A percentile compares a stretch with the other conserved stretches of the same genome.
phyloP scores from a whole-genome alignment of 305 asterid genomes.

The Fraxinus dipetala region DNA sequence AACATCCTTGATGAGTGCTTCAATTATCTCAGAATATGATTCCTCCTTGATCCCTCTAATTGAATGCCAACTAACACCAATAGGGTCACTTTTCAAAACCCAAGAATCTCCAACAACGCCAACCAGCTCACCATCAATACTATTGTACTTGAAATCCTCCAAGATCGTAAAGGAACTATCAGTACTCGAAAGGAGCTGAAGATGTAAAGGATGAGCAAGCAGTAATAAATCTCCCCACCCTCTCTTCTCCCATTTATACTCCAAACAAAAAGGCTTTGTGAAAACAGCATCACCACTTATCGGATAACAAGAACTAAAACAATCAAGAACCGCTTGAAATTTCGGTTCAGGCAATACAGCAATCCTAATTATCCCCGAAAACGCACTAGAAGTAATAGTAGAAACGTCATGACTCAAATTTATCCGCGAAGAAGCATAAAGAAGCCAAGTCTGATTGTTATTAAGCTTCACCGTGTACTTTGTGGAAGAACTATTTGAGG shows the following conservation, averaged over 20 bases:
- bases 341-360: constrained; percentile 56
- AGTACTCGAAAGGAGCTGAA: constrained; percentile 44
- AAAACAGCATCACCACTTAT: constrained; percentile 59
- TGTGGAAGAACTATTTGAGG: constrained; percentile 41
- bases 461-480: constrained; percentile 65
- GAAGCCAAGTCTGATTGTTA: constrained; percentile 73
- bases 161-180: constrained; percentile 45
- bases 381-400: constrained; percentile 44
- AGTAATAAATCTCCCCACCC: constrained; percentile 79
- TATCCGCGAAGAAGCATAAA: constrained; percentile 67
- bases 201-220: constrained; percentile 88
- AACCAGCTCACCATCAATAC: constrained; percentile 81
- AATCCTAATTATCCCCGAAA: constrained; percentile 64
- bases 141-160: constrained; percentile 54
- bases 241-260: constrained; percentile 70
- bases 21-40: constrained; percentile 40
- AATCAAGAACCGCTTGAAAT: constrained; percentile 50
- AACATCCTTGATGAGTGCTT: constrained; percentile 62
- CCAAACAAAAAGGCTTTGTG: constrained; percentile 54
- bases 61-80: constrained; percentile 81
- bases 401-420: constrained; percentile 43
- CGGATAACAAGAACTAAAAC: constrained; percentile 66
- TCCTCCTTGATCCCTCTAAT: constrained; percentile 58
- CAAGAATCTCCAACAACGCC: constrained; percentile 84
- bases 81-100: constrained; percentile 61